Base-by-base conservation (phyloP, 768 basidiomycete species). In the Calocera viscosa region DNA sequence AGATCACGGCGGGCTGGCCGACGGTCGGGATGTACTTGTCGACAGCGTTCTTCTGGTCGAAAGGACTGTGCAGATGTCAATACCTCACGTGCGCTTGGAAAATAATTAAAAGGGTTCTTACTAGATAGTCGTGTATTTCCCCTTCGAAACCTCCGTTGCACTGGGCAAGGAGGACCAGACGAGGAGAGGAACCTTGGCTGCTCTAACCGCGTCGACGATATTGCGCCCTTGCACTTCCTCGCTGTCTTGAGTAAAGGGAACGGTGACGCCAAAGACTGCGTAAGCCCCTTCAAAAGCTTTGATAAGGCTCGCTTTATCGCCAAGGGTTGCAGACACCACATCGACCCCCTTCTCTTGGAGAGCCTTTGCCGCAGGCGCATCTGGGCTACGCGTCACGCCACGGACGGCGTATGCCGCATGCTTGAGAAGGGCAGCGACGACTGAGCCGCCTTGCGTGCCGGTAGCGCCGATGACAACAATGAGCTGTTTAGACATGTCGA, bases 391-490 rank as follows among this genome's bases (percentile, higher is more conserved):
- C 0, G 76, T 75, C 38, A 79, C 70, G 0, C 74, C 78, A 24
- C 76, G 73, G 0, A 77, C 76, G 38, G 69, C 70, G 69, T 78
- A 78, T 10, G 71, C 74, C n/a, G 73, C 75, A 26, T 79, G 78
- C 11, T 70, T 69, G 12, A 79, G 72, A 32, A 79, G 68, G 1
- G 72, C 69, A 17, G 67, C 64, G 11, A 74, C 70, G 3, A 78
- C 63, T 24, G 65, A 69, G 16, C 70, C 69, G 70, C 78, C 78
- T 73, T 78, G 76, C 8, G 67, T 66, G 14, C 78, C 78, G 19
- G 77, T 79, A 1, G 78, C 77, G 32, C 78, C 77, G 32, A 77
- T 73, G 30, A 79, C 75, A 1, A 71, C 72, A 33, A 77, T 72
- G 39, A 77, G 67, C 32, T 66, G 65, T 49, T 70, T 72, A 26